Evolutionary conservation across 2,329 filamentous ascomycete species (phyloP), one percentile per base, ranked within the genome.

Genomic region (Colletotrichum liaoningense): DNA sequence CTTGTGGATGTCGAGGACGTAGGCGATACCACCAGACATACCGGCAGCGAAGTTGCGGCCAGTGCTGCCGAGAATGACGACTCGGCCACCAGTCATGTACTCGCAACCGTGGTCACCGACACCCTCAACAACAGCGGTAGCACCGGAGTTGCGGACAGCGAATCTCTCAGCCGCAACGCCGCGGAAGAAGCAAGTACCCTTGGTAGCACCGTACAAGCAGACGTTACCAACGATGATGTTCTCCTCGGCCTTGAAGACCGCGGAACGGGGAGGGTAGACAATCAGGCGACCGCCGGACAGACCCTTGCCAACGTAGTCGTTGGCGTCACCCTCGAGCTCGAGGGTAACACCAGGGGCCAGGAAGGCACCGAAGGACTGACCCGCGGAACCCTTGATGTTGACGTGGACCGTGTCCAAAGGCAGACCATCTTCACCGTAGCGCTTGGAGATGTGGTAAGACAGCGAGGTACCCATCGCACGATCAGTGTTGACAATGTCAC

Each of bases 11-110:
- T 98, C 96, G 35, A 98, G 90, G 67, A 98, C 91, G 80, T 98
- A 98, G 22, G 95, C 95, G 79, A 98, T 98, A 88, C 96, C 96
- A 81, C 96, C 96, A 80, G 95, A 98, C 96, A 98, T 98, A 88
- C 96, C 96, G 74, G 96, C 96, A 78, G 95, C 96, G 80, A 98
- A 98, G 88, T 98, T 98, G 78, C 96, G 95, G 58, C 96, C 96
- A 80, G 95, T 98, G 79, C 90, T 91, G 72, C 96, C 96, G 60
- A 98, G 89, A 79, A 97, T 90, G 76, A 98, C 87, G 63, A 98
- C 89, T 80, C 95, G 94, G 81, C 96, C 96, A 82, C 96, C 96
- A 79, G 96, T 98, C 96, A 98, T 98, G 90, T 98, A 98, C 88
- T 98, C 96, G 81, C 95, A 98, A 75, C 95, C 94, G 82, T 98